Evolutionary conservation across 2,329 filamentous ascomycete species (phyloP), one percentile per base, ranked within the genome.

Genomic region (Trichophyton rubrum): DNA sequence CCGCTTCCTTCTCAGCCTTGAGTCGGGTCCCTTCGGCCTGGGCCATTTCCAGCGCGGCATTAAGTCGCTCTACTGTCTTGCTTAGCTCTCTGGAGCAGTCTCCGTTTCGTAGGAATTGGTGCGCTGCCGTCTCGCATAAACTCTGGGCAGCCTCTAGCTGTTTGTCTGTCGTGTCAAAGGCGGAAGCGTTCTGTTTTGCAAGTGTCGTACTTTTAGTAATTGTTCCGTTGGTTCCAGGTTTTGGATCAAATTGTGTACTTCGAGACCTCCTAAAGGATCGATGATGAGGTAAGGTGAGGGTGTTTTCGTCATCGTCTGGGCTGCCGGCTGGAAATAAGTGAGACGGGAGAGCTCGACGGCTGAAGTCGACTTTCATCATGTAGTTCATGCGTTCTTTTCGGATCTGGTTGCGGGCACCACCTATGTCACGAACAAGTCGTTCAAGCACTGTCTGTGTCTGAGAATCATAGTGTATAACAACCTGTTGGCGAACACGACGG

Each of bases 401-500:
- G 72, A 96, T 85, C 65, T 89, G 79, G 73, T 95, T 95, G 61
- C 91, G 80, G 57, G 87, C 88, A 1, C 84, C 83, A 3, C 88
- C 89, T 40, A 96, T 85, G 60, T 88, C 87, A 63, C 89, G 86
- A 61, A 96, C 90, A 57, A 96, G 76, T 60, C 86, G 80, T 67
- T 95, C 90, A 65, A 96, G 90, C 43, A 86, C 84, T 58, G 84
- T 84, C 70, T 96, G 90, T 2, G 95, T 86, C 63, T 89, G 86
- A 66, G 87, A 89, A 70, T 96, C 91, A 70, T 96, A 96, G 73
- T 90, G 91, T n/a, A 96, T 88, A 45, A 93, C 85, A 55, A 92
- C 86, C 79, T 89, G 87, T 61, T 81, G 85, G 65, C 87, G 83
- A 2, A 84, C 85, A 60, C 88, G 84, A 70, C 87, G 87, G 63